Evolutionary conservation across 1,139 yeast species (phyloP), one percentile per base, ranked within the genome.

Genomic region (Scheffersomyces segobiensis): DNA sequence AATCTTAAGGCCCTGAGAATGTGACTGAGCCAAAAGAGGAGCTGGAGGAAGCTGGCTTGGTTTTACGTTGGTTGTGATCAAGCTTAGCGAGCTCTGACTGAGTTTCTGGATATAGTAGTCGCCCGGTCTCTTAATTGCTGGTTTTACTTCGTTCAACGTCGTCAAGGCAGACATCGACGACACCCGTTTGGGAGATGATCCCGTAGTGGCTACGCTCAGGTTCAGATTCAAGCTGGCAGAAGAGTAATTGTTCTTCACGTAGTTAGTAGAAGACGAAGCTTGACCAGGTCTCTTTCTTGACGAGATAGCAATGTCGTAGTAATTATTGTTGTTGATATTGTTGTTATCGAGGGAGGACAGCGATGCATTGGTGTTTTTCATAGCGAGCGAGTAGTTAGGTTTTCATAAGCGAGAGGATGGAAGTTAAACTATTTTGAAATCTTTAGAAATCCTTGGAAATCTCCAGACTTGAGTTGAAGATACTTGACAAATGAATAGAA

Each of bases 71-170:
- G 52, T 3, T 18, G 55, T 46, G 22, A 61, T 51, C 58, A 62
- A 58, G 56, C 55, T 56, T 6, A 59, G 32, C n/a, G 60, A 47
- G 54, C 60, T 58, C 52, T 55, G 61, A 54, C 65, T 69, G 53
- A 78, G 63, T 59, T 75, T 77, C 55, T 74, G 75, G 51, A 78
- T 72, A 61, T 72, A 80, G 63, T 78, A 79, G 62, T 79, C 83
- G 49, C 83, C 79, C 0, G 84, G 84, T 52, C 83, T 65, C 60
- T 78, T 78, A n/a, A 63, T 52, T 51, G 39, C 52, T 24, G 58
- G 46, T 21, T 57, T 61, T 48, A n/a, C 50, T 42, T 72, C 78
- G 51, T 60, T 65, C n/a, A 68, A 58, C 3, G 68, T 65, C 19
- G 68, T 60, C 47, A 74, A 65, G 21, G 75, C 69, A 48, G 73